These are phyloP conservation scores for Coemansia sp. DNA, from an alignment of 192 early-diverging fungal genomes.

Conservation along the genomic window DNA sequence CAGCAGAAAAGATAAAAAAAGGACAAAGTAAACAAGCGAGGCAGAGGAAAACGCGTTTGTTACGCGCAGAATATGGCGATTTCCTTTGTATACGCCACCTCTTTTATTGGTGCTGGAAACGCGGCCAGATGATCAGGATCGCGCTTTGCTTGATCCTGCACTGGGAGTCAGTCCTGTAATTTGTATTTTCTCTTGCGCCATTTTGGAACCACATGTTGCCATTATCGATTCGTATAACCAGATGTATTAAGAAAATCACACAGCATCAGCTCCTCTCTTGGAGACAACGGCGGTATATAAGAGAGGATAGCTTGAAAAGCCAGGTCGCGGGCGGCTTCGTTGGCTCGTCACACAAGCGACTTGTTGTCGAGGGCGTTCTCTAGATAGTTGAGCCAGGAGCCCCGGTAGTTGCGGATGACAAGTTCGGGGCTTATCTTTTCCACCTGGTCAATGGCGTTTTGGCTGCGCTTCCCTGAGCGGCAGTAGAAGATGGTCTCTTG, in stretches of 20 bases:
- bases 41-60: neutral
- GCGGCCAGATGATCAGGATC: neutral
- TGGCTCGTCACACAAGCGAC: slow-evolving; percentile 25
- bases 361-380: slow-evolving; percentile 38
- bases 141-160: neutral
- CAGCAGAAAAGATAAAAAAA: neutral
- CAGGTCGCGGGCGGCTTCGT: too few relatives aligned
- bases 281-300: too few relatives aligned
- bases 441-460: slow-evolving; percentile 59
- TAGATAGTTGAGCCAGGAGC: slow-evolving; percentile 50
- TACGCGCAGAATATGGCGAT: neutral
- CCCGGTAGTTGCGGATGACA: slow-evolving; percentile 47
- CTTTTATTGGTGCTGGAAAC: too few relatives aligned
- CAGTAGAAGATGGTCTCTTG: slow-evolving; percentile 67
- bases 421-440: slow-evolving; percentile 51
- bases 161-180: too few relatives aligned
- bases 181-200: neutral
- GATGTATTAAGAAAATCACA: too few relatives aligned
- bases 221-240: too few relatives aligned
- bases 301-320: too few relatives aligned
- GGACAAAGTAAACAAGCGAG: neutral
- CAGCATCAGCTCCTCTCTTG: too few relatives aligned
- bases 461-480: slow-evolving; percentile 64
- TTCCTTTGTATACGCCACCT: too few relatives aligned
- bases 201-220: neutral